Evolutionary conservation across 192 early-diverging fungal species (phyloP), one percentile per base, ranked within the genome.

Genomic region (Mortierella antarctica): DNA sequence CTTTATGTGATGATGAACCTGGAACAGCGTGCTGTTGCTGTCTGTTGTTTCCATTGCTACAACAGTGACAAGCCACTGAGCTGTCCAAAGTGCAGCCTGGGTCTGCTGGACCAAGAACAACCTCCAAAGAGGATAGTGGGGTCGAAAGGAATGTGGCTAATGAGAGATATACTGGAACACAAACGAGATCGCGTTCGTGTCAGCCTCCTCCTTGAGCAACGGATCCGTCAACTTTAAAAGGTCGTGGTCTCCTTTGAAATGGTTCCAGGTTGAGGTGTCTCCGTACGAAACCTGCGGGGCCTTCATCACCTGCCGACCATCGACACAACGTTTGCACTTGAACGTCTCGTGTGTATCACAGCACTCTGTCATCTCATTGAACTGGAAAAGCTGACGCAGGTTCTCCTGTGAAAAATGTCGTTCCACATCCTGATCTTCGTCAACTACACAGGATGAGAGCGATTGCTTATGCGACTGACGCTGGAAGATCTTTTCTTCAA

Each of bases 401-500:
- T 93, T 89, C 57, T 96, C 94, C 45, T 93, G 84, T 13, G 96
- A 96, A 71, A 99, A 99, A 67, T 99, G 97, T 0, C 98, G 88
- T 74, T 97, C 97, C 23, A 94, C 93, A 72, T 99, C 92, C 76
- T 90, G 87, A 40, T 93, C 94, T 76, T 96, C 97, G 67, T 99
- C 98, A 11, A 99, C 96, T 12, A 99, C 97, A 73, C 96, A 97
- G 0, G 91, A 93, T 21, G 92, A 92, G 14, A 99, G 89, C 41
- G 94, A 95, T 51, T 93, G 92, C 67, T 95, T 95, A 72, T 92
- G 91, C 4, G 89, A 90, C 82, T 93, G 94, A 66, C 98, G 85
- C 82, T 99, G 98, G 79, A 99, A 99, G 45, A 99, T 98, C 81
- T 99, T 99, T 69, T 99, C 98, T 78, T 99, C 98, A 18, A 99